Evolutionary conservation across 139 green algal species (phyloP).

Genomic region (Deuterostichococcus epilithicus): DNA sequence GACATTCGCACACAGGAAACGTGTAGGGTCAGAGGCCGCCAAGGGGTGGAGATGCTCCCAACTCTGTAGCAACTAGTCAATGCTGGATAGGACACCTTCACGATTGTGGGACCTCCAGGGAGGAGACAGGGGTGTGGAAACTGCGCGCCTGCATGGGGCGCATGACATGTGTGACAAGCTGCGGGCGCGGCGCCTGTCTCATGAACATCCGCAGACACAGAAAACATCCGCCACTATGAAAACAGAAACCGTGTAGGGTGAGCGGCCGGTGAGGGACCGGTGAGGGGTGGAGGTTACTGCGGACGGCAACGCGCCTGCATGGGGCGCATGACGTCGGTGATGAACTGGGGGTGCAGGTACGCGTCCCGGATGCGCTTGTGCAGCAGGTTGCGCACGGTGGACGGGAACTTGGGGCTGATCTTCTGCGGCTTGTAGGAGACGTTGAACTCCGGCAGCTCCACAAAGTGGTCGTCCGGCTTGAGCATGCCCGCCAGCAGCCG

Average conservation of each 20-base stretch:
- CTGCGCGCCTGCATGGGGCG: constrained; percentile 68
- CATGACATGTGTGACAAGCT: constrained; percentile 86
- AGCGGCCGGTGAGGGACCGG: no score
- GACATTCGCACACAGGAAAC: no score
- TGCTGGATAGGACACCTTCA: no score
- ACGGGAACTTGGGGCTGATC: constrained; percentile 96
- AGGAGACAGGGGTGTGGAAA: no score
- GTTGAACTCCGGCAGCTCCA: constrained; percentile 81
- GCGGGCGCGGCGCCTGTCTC: constrained; percentile 93
- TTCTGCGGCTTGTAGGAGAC: constrained; percentile 99
- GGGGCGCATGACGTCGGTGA: constrained; percentile 87
- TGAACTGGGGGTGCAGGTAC: constrained; percentile 94
- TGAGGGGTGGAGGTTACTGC: no score
- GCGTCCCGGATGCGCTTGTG: constrained; percentile 91
- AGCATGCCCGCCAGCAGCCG: constrained; percentile 92
- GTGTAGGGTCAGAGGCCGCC: no score
- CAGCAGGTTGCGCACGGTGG: constrained; percentile 85
- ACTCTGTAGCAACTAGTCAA: no score
- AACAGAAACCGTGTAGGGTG: no score
- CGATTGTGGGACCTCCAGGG: no score
- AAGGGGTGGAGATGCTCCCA: no score
- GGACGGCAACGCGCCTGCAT: constrained; percentile 18
- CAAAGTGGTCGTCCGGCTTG: constrained; percentile 48
- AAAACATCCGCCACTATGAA: no score
- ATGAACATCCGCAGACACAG: no score